Percentiles rank a stretch among this genome's conserved stretches.
Evolutionary conservation across 2,329 filamentous ascomycete genomes (phyloP).

Genomic region (Xylaria sp.): DNA sequence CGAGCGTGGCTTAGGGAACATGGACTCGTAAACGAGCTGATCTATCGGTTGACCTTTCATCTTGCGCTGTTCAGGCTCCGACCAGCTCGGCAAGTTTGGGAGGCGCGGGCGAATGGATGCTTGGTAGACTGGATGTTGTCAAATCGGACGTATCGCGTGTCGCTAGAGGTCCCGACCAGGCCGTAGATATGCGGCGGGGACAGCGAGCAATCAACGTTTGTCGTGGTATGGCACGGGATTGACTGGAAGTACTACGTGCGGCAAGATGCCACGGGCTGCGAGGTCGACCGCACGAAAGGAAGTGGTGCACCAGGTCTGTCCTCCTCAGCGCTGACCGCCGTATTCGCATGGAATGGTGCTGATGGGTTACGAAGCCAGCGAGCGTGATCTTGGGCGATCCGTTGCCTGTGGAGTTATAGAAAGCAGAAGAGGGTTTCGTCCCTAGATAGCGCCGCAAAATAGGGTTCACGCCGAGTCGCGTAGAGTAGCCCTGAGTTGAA

Average conservation of each 20-base stretch:
- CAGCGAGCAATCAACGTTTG: conserved; percentile 2
- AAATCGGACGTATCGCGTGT: background rate
- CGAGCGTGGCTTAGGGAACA: conserved; percentile 71
- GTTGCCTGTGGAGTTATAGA: no score
- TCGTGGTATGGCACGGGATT: background rate
- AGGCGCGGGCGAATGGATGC: background rate
- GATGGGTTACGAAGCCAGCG: no score
- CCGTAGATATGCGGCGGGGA: background rate
- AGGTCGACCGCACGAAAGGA: background rate
- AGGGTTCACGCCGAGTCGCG: no score
- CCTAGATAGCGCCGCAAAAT: no score
- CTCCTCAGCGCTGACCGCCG: no score
- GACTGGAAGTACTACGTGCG: background rate
- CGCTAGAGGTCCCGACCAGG: background rate
- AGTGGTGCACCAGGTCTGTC: no score
- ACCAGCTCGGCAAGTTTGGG: conserved; percentile 8
- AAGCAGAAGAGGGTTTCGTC: no score
- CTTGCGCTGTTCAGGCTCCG: conserved; percentile 32
- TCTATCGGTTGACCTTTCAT: conserved; percentile 78
- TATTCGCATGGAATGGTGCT: no score
- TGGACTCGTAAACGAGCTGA: conserved; percentile 73
- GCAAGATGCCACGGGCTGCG: background rate
- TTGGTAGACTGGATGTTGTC: background rate
- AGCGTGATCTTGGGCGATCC: no score
- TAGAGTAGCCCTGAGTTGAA: no score